These are phyloP conservation scores for Scutellaria galericulata DNA, from an alignment of 257 asterid species.

Conservation along the genomic window DNA sequence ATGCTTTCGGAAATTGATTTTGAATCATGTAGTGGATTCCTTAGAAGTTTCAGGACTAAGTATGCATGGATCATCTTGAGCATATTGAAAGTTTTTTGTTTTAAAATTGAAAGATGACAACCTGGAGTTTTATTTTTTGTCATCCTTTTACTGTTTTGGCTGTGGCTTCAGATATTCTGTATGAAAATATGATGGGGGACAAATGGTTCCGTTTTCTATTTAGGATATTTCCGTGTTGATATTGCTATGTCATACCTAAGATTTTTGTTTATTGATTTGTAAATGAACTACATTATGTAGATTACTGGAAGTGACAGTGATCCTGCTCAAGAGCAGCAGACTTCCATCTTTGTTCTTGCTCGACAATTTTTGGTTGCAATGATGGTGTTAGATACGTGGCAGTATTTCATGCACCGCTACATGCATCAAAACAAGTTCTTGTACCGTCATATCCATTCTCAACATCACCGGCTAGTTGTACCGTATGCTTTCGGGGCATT, in stretches of 20 bases:
- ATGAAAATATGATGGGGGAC: background rate
- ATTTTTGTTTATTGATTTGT: background rate
- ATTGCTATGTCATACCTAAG: background rate
- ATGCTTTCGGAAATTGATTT: slow-evolving; percentile 1
- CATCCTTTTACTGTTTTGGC: background rate
- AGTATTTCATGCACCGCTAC: slow-evolving; percentile 90
- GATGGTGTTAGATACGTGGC: slow-evolving; percentile 90
- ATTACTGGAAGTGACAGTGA: slow-evolving; percentile 69
- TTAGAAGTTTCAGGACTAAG: background rate
- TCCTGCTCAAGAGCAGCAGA: slow-evolving; percentile 41
- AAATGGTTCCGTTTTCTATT: background rate
- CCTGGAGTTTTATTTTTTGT: background rate
- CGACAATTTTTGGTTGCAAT: slow-evolving; percentile 68
- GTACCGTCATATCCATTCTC: slow-evolving; percentile 86
- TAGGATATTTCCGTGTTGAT: background rate
- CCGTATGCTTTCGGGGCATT: slow-evolving; percentile 92
- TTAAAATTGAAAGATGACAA: slow-evolving; percentile 7
- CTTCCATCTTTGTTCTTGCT: slow-evolving; percentile 59
- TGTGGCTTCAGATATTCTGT: background rate
- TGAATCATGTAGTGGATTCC: background rate
- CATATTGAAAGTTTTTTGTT: background rate
- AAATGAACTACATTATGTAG: slow-evolving; percentile 44
- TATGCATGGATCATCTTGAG: background rate
- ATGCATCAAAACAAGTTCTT: slow-evolving; percentile 94
- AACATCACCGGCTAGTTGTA: slow-evolving; percentile 84